Base-by-base conservation (phyloP, 2,329 filamentous ascomycete species). In the Sporothrix curviconia region DNA sequence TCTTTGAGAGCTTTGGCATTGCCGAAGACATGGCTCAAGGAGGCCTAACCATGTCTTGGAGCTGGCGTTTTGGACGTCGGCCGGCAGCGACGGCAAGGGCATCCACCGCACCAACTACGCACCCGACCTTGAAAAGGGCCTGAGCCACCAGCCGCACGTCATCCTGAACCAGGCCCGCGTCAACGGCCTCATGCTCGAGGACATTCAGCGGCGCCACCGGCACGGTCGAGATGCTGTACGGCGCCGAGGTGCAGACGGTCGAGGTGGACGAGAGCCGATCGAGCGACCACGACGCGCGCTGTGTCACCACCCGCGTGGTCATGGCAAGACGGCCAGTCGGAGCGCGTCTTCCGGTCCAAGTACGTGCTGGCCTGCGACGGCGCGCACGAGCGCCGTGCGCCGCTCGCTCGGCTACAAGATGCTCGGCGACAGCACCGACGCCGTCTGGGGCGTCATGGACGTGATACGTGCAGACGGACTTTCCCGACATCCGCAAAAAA, bases 351-450 rank as follows among this genome's bases (percentile, higher is more conserved):
- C 43, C 28, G 19, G 15, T 46, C 43, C 3, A 46, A 46, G 17
- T 46, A 46, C 14, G 43, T 46, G 8, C 5, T 46, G 43, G 43
- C 43, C 2, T 46, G 43, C 11, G 43, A 46, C 8, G 74, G 74
- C 28, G 77, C 78, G 0, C 77, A 80, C 62, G n/a, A 79, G 92
- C 49, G 86, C 87, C 65, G 81, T 96, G 74, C 92, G 90, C 67
- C 81, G 89, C 65, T 86, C 88, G 63, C 78, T 96, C 39, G 89
- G 90, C 66, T 96, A 96, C 71, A 76, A 96, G 46, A 81, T 95
- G 59, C 86, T 96, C 67, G 85, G 92, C 57, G 90, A 96, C 72
- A 87, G 91, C 72, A 85, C 87, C 12, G 79, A 82, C 62, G 94
- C 90, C 22, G 83, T 96, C 54, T 92, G 96, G 71, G 91, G 89